phyloP scores from a whole-genome alignment of 208 protist species.

The Trypanosoma platydactyli region DNA sequence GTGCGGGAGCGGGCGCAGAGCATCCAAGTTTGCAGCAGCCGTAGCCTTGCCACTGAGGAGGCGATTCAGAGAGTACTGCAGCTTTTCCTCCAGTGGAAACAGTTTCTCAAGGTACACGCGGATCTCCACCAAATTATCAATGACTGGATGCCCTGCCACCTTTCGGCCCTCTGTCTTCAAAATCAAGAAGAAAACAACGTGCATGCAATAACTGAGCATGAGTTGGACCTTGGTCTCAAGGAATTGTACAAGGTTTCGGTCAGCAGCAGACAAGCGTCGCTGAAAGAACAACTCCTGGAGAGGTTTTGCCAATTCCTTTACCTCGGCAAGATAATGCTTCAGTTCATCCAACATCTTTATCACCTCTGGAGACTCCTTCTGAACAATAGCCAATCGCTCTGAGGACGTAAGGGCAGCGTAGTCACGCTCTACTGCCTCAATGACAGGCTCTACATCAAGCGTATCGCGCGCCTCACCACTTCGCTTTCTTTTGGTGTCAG shows the following conservation, averaged over 20 bases:
- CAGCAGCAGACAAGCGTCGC: conserved; percentile 61
- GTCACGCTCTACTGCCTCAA: conserved; percentile 90
- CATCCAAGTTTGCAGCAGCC: conserved; percentile 55
- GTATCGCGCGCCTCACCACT: conserved; percentile 12
- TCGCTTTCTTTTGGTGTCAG: conserved; percentile 25
- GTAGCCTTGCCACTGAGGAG: conserved; percentile 85
- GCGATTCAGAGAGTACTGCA: conserved; percentile 96
- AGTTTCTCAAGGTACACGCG: conserved; percentile 95
- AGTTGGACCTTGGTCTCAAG: conserved; percentile 92
- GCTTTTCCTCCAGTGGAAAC: conserved; percentile 94
- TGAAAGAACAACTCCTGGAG: conserved; percentile 83
- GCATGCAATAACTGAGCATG: conserved; percentile 96
- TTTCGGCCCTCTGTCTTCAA: conserved; percentile 92
- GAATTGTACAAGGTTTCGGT: conserved; percentile 85
- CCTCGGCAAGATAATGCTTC: conserved; percentile 80
- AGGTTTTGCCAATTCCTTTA: conserved; percentile 83
- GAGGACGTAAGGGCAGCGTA: conserved; percentile 81
- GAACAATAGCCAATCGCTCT: conserved; percentile 84
- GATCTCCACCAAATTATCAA: conserved; percentile 92
- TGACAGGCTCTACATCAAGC: conserved; percentile 59
- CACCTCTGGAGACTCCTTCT: conserved; percentile 91
- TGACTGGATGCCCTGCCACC: conserved; percentile 92
- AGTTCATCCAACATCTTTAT: conserved; percentile 89
- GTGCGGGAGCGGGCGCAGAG: conserved; percentile 68
- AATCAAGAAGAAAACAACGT: conserved; percentile 93